These are phyloP conservation scores for Arxiozyma bovina DNA, from an alignment of 1,139 yeast genomes.

Conservation along the genomic window DNA sequence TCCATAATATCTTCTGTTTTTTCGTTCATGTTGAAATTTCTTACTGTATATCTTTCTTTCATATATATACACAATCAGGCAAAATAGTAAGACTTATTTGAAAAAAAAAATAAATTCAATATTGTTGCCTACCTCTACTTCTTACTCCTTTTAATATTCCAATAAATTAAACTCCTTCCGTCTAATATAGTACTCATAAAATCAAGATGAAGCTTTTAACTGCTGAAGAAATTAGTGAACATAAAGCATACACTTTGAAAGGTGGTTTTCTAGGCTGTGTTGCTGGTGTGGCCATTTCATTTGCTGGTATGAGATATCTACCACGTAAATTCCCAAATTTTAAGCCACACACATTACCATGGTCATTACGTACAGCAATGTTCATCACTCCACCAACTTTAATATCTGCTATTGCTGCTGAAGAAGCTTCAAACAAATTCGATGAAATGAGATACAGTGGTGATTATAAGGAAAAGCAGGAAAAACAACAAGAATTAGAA, in stretches of 20 bases:
- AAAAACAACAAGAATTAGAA: conserved; percentile 32
- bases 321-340: conserved; percentile 39
- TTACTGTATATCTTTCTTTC: too few relatives aligned
- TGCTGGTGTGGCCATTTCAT: conserved; percentile 47
- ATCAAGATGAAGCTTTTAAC: conserved; percentile 56
- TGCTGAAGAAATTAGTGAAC: conserved; percentile 58
- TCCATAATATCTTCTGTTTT: too few relatives aligned
- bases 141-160: too few relatives aligned
- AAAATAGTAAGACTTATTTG: too few relatives aligned
- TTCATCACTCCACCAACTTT: conserved; percentile 54
- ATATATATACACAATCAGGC: too few relatives aligned
- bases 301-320: conserved; percentile 39
- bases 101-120: too few relatives aligned
- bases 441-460: conserved; percentile 42
- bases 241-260: conserved; percentile 43
- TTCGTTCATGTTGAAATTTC: too few relatives aligned
- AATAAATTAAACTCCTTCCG: neutral
- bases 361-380: conserved; percentile 50
- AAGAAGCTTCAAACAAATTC: conserved; percentile 48
- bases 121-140: too few relatives aligned
- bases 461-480: conserved; percentile 34
- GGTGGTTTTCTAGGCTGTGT: conserved; percentile 60
- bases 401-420: conserved; percentile 48
- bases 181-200: too few relatives aligned
- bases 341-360: conserved; percentile 34